These are phyloP conservation scores for Chamaecyparis obtusa DNA, from an alignment of 75 land plant genomes.

Conservation along the genomic window DNA sequence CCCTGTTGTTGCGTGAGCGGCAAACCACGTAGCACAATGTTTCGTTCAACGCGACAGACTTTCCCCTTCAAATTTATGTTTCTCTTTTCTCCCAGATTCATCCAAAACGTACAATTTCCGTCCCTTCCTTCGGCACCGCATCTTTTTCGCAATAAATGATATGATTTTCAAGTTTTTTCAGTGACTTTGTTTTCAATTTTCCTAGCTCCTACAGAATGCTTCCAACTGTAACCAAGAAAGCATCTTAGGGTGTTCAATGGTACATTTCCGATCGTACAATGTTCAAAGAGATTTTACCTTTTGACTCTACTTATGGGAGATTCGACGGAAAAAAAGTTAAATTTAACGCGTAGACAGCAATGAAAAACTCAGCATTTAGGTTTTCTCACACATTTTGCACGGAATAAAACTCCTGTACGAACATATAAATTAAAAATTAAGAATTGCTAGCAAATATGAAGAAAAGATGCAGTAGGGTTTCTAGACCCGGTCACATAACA, in stretches of 20 bases:
- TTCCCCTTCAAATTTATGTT: background rate
- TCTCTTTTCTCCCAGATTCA: background rate
- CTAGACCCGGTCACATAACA: background rate
- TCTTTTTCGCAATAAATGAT: too few species aligned
- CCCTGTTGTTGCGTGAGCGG: background rate
- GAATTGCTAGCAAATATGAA: background rate
- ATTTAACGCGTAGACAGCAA: background rate
- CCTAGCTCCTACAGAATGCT: too few species aligned
- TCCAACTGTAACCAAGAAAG: too few species aligned
- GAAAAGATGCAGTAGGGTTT: background rate
- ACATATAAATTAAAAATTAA: too few species aligned
- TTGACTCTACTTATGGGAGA: too few species aligned
- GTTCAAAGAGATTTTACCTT: too few species aligned
- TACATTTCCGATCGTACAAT: too few species aligned
- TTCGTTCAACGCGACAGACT: background rate
- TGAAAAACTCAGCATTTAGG: background rate
- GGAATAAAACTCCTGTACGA: background rate
- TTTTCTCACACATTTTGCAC: background rate
- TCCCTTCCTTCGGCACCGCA: background rate
- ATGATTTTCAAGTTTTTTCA: too few species aligned
- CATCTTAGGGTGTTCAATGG: too few species aligned
- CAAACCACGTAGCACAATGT: background rate
- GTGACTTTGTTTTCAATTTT: too few species aligned
- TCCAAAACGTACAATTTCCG: too few species aligned
- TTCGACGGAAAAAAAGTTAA: background rate